These are phyloP conservation scores for Leptographium radiaticola DNA, from an alignment of 2,329 filamentous ascomycete genomes.

Conservation along the genomic window DNA sequence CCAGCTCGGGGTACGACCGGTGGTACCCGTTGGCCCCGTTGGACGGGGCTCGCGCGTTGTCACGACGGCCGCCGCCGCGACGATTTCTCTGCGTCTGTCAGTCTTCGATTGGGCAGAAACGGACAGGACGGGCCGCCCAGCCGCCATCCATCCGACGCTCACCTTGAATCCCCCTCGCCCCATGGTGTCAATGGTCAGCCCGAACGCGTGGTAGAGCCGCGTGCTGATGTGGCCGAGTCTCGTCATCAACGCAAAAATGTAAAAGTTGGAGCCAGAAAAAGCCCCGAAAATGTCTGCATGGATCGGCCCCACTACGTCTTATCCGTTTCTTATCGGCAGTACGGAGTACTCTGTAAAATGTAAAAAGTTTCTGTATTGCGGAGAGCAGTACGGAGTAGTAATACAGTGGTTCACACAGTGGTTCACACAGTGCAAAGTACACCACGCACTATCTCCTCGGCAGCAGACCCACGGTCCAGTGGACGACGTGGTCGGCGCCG, in stretches of 20 bases:
- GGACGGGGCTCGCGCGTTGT: background rate
- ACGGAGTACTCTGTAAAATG: too few relatives aligned
- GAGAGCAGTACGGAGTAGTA: too few relatives aligned
- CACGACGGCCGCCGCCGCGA: conserved; percentile 21
- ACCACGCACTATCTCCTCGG: background rate
- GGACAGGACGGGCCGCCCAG: too few relatives aligned
- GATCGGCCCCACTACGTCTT: background rate
- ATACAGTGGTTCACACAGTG: too few relatives aligned
- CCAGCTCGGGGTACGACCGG: conserved; percentile 41
- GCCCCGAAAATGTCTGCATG: background rate
- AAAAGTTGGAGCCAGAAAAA: background rate
- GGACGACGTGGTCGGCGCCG: conserved; percentile 62
- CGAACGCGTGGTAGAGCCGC: background rate
- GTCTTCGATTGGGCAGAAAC: background rate
- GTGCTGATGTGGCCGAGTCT: background rate
- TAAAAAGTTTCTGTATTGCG: too few relatives aligned
- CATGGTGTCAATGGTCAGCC: conserved; percentile 1
- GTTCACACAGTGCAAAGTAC: too few relatives aligned
- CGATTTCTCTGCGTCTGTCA: conserved; percentile 12
- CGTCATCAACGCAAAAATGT: background rate
- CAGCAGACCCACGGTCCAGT: conserved; percentile 58
- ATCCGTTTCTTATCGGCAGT: background rate
- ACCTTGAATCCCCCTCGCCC: conserved; percentile 12
- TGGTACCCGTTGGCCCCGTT: background rate
- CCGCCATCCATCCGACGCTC: background rate